These are phyloP conservation scores for Yamadazyma scolyti DNA, from an alignment of 805 yeast genomes.

Conservation along the genomic window DNA sequence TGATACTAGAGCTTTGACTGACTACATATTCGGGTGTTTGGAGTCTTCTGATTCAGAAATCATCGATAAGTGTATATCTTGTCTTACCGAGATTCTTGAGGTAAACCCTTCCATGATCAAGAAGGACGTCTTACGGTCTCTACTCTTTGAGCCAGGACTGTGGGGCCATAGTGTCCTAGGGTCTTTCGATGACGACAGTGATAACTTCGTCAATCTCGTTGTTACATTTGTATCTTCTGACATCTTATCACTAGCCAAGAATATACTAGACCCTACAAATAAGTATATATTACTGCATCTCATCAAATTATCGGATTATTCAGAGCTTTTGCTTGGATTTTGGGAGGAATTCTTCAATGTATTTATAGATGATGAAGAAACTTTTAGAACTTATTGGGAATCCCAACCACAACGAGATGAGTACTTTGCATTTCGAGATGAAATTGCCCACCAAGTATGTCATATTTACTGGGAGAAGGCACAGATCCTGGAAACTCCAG, in stretches of 20 bases:
- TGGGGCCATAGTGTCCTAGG: slow-evolving; percentile 46
- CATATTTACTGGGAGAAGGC: slow-evolving; percentile 67
- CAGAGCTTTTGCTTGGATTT: slow-evolving; percentile 52
- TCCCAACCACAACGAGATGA: slow-evolving; percentile 10
- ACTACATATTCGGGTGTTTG: slow-evolving; percentile 15
- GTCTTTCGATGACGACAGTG: slow-evolving; percentile 28
- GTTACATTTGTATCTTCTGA: slow-evolving; percentile 47
- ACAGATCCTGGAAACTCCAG: slow-evolving; percentile 25
- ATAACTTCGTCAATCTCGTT: slow-evolving; percentile 42
- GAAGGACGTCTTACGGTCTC: slow-evolving; percentile 19
- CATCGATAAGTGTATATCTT: slow-evolving; percentile 23
- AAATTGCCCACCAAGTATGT: slow-evolving; percentile 50
- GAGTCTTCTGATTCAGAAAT: slow-evolving; percentile 12
- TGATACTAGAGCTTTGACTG: slow-evolving; percentile 21
- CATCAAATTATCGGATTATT: slow-evolving; percentile 49
- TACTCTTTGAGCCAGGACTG: slow-evolving; percentile 39
- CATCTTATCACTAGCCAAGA: slow-evolving; percentile 37
- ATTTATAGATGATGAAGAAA: slow-evolving; percentile 47
- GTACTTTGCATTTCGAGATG: slow-evolving; percentile 15
- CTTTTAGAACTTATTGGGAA: slow-evolving; percentile 10
- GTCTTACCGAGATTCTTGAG: slow-evolving; percentile 44
- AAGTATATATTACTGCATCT: slow-evolving; percentile 46
- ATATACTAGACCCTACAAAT: slow-evolving; percentile 30
- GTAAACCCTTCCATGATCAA: slow-evolving; percentile 39
- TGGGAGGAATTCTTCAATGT: slow-evolving; percentile 68